Evolutionary conservation across 2,329 filamentous ascomycete genomes (phyloP).

Genomic region (Alternaria ventricosa): DNA sequence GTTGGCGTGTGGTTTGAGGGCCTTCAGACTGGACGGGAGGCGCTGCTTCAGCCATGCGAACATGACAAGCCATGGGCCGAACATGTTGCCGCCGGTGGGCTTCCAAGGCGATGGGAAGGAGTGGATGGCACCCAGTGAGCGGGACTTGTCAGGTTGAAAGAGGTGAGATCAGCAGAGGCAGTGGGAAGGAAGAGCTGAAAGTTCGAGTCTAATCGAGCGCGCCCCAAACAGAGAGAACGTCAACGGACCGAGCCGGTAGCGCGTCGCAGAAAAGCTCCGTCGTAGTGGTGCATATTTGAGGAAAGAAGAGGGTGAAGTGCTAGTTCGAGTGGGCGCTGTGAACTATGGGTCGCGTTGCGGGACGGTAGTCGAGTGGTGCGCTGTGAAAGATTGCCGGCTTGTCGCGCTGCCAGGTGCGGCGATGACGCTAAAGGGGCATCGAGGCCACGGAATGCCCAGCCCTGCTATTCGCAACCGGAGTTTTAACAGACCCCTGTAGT

Average conservation of each 20-base stretch:
- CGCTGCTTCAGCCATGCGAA: slow-evolving; percentile 38
- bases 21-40: slow-evolving; percentile 28
- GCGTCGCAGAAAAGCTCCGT: slow-evolving; percentile 15
- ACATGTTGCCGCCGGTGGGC: slow-evolving; percentile 30
- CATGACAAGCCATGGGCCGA: slow-evolving; percentile 38
- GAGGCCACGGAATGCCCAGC: slow-evolving; percentile 5
- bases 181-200: slow-evolving; percentile 10
- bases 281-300: slow-evolving; percentile 11
- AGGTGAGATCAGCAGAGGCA: background rate
- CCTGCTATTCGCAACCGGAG: slow-evolving; percentile 1
- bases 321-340: background rate
- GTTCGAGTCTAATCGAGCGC: slow-evolving; percentile 6
- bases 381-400: slow-evolving; percentile 9
- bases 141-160: background rate
- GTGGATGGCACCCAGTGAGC: background rate
- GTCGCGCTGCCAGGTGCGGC: slow-evolving; percentile 6
- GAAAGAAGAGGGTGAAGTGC: slow-evolving; percentile 1
- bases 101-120: background rate
- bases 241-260: slow-evolving; percentile 34
- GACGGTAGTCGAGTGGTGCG: background rate
- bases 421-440: slow-evolving; percentile 6
- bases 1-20: slow-evolving; percentile 69
- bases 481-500: background rate
- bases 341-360: background rate
- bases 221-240: slow-evolving; percentile 6